Evolutionary conservation across 805 yeast genomes (phyloP).

Genomic region (Pichia pseudocactophila): DNA sequence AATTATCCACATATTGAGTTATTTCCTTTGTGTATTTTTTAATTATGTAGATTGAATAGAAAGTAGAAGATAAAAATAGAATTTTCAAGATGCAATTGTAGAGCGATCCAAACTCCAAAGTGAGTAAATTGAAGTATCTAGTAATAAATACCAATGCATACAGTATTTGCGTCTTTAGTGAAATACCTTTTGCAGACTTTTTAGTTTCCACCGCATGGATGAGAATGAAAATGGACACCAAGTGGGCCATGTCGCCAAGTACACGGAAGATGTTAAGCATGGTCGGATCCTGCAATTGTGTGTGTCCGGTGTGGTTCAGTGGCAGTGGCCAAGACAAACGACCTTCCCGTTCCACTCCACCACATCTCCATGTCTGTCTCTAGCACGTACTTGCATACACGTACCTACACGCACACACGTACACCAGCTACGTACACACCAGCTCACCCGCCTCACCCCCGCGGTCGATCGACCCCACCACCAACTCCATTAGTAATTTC

Average conservation of each 20-base stretch:
- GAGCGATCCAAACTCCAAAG: conserved; percentile 45
- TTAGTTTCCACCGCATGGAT: conserved; percentile 59
- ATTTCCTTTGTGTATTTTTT: conserved; percentile 51
- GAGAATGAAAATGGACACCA: conserved; percentile 68
- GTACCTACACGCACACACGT: too few relatives aligned
- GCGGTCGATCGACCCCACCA: too few relatives aligned
- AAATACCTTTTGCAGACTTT: conserved; percentile 70
- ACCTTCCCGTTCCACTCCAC: too few relatives aligned
- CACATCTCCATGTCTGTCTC: too few relatives aligned
- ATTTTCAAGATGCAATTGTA: conserved; percentile 80
- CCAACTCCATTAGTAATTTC: too few relatives aligned
- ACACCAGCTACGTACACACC: too few relatives aligned
- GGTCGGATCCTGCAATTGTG: neutral
- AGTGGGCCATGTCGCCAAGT: conserved; percentile 67
- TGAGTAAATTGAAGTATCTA: conserved; percentile 59
- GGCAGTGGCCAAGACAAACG: too few relatives aligned
- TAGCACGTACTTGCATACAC: too few relatives aligned
- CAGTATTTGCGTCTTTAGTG: conserved; percentile 78
- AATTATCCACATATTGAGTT: conserved; percentile 55
- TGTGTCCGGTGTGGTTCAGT: too few relatives aligned
- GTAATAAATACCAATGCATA: conserved; percentile 67
- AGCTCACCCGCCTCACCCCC: too few relatives aligned
- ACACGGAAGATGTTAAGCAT: conserved; percentile 37
- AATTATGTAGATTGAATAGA: conserved; percentile 69
- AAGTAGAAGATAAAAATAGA: conserved; percentile 66